Evolutionary conservation across 805 yeast genomes (phyloP), one percentile per base, ranked within the genome.

Genomic region (Ogataea pini): DNA sequence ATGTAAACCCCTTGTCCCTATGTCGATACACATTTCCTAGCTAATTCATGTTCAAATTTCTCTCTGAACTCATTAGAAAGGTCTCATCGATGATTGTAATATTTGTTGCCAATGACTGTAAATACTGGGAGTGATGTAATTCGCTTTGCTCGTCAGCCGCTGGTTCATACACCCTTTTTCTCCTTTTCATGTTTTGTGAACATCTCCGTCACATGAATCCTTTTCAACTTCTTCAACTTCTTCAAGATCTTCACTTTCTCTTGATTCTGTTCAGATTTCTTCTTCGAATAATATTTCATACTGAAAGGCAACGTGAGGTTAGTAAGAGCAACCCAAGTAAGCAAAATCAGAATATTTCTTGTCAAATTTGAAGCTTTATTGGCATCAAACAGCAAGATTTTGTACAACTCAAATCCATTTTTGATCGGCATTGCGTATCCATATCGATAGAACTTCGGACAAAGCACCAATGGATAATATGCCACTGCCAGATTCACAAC

Each of bases 341-440:
- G 58, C 40, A 85, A 59, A 10, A 85, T 69, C 34, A 84, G 86
- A 45, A 76, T 71, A 58, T 83, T 77, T 55, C 83, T 63, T n/a
- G 88, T 88, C 62, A 85, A 52, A 17, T 73, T 61, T 2, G 82
- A 80, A 7, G 19, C 32, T 58, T 78, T 82, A 61, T 76, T 76
- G 3, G 83, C 66, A 57, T 80, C 66, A 57, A 82, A 75, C 48
- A 85, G 72, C 2, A 84, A 69, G 2, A 82, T 85, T 58, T 78
- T 78, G 50, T 73, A 74, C 27, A 79, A 72, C 50, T 80, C 86
- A 42, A 72, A 72, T 0, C 85, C 79, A 51, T 82, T 80, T 57
- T 80, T 79, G 36, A 83, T 72, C 1, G 91, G 91, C 69, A 80
- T 70, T 19, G 77, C 83, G 57, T 81, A 83, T n/a, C 89, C 88